Evolutionary conservation across 306 rosid species (phyloP).

Genomic region (Cucurbita maxima): DNA sequence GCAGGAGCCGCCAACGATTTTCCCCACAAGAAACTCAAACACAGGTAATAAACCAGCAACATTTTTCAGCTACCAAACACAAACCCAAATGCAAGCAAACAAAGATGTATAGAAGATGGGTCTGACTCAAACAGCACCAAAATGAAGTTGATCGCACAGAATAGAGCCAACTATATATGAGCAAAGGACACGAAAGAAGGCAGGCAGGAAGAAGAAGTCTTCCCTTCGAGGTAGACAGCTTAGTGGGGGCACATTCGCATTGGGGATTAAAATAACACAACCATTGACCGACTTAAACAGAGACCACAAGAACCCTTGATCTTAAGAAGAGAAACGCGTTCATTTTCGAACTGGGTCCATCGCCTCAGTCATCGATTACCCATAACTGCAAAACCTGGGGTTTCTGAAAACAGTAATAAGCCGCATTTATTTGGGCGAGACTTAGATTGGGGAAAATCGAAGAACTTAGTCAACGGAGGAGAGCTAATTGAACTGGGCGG

Average conservation of each 20-base stretch:
- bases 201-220: not conserved
- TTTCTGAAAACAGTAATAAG: not conserved
- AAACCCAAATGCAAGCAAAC: not conserved
- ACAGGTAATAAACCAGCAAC: not conserved
- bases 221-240: not conserved
- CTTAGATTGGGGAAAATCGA: not conserved
- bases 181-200: not conserved
- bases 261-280: not conserved
- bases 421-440: not conserved
- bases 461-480: not conserved
- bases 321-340: not conserved
- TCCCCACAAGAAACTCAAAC: slow-evolving; percentile 6
- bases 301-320: not conserved
- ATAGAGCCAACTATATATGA: not conserved
- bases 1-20: slow-evolving; percentile 38
- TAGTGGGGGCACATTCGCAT: not conserved
- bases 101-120: not conserved
- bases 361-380: not conserved
- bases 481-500: not conserved
- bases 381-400: not conserved
- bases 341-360: not conserved
- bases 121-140: not conserved
- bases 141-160: not conserved
- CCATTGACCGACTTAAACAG: not conserved
- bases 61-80: not conserved